Evolutionary conservation across 2,329 filamentous ascomycete species (phyloP).

Genomic region (Colletotrichum magnum): DNA sequence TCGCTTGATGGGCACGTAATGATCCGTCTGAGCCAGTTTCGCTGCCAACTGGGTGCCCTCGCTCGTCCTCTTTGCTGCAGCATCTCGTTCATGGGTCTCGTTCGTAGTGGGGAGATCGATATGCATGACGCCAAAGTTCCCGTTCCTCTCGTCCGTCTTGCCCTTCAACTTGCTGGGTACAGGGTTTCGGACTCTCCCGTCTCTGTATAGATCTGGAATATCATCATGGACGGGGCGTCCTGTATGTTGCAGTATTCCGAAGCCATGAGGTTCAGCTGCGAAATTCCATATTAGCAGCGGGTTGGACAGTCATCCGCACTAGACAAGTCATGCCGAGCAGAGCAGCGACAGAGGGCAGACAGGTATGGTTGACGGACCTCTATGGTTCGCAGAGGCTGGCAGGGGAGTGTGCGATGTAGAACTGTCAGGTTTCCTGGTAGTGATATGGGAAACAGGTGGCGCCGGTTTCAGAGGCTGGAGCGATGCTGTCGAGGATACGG

Average conservation of each 20-base stretch:
- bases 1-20: conserved; percentile 66
- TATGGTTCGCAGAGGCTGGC: neutral
- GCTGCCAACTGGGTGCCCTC: conserved; percentile 73
- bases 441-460: neutral
- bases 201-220: conserved; percentile 48
- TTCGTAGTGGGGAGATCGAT: conserved; percentile 65
- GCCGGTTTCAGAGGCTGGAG: conserved; percentile 16
- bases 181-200: conserved; percentile 69
- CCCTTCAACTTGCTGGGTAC: conserved; percentile 75
- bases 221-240: conserved; percentile 43
- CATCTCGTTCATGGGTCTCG: conserved; percentile 64
- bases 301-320: neutral
- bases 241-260: conserved; percentile 43
- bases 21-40: conserved; percentile 66
- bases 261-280: conserved; percentile 23
- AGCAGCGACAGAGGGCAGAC: neutral
- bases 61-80: conserved; percentile 72
- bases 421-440: neutral
- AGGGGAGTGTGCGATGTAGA: conserved; percentile 5
- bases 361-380: conserved; percentile 21
- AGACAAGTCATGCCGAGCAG: neutral
- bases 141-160: conserved; percentile 68
- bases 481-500: conserved; percentile 5
- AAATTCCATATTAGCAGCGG: conserved; percentile 11
- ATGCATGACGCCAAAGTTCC: conserved; percentile 75